These are phyloP conservation scores for Colletotrichum agaves DNA, from an alignment of 2,329 filamentous ascomycete genomes.

Conservation along the genomic window DNA sequence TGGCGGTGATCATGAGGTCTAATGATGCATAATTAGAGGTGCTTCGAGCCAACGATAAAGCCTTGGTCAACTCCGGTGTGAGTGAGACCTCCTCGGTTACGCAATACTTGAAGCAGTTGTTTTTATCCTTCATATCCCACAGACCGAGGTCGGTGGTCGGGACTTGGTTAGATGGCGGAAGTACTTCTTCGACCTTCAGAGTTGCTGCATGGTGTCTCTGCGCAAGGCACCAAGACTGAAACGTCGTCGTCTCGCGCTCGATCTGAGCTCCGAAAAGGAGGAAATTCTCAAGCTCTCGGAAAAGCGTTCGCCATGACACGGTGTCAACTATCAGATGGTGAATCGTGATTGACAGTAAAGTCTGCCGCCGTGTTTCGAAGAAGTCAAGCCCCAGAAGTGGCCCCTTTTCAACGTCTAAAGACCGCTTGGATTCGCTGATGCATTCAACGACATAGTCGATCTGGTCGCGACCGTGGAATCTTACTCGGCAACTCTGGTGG, in stretches of 20 bases:
- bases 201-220: constrained; percentile 5
- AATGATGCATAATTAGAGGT: constrained; percentile 46
- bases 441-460: constrained; percentile 11
- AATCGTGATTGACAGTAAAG: constrained; percentile 45
- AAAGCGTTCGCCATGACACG: constrained; percentile 57
- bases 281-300: constrained; percentile 55
- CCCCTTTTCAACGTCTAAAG: neutral
- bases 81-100: constrained; percentile 44
- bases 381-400: constrained; percentile 7
- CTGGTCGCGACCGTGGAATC: constrained; percentile 22
- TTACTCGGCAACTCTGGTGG: neutral
- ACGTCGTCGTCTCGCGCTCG: neutral
- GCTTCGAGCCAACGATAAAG: constrained; percentile 43
- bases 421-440: constrained; percentile 16
- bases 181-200: neutral
- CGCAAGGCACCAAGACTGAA: constrained; percentile 1
- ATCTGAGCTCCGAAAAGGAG: constrained; percentile 35
- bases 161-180: neutral
- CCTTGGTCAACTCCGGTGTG: constrained; percentile 41
- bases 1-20: constrained; percentile 51
- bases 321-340: constrained; percentile 56
- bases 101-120: constrained; percentile 38
- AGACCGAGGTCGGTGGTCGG: constrained; percentile 40
- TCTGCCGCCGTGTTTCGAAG: constrained; percentile 23
- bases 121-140: constrained; percentile 41